These are phyloP conservation scores for Tricladium varicosporioides DNA, from an alignment of 2,329 filamentous ascomycete genomes.

Conservation along the genomic window DNA sequence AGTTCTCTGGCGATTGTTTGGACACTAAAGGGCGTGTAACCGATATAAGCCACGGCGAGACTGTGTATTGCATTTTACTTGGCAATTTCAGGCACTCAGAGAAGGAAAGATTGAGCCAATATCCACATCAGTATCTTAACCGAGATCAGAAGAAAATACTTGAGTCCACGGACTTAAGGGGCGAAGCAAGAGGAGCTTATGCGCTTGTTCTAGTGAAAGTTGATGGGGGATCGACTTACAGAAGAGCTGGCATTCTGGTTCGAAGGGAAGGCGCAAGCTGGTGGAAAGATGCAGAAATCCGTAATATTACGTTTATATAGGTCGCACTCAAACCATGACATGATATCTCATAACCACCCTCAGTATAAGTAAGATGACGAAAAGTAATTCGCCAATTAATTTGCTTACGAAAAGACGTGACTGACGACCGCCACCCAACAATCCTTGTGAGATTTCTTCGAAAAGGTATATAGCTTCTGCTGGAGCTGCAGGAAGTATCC, in stretches of 20 bases:
- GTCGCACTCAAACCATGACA: no score
- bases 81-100: not conserved
- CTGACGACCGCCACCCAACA: no score
- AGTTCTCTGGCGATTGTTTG: not conserved
- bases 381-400: no score
- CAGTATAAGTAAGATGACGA: no score
- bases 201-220: not conserved
- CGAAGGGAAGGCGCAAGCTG: not conserved
- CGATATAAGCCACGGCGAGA: not conserved
- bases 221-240: not conserved
- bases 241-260: not conserved
- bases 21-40: not conserved
- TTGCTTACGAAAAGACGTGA: no score
- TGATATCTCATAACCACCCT: no score
- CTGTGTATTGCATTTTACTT: conserved; percentile 1
- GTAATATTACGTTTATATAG: not conserved
- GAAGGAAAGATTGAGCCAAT: not conserved
- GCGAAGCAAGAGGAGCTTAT: not conserved
- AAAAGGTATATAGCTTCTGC: no score
- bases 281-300: not conserved
- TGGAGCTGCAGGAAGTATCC: no score
- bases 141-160: not conserved
- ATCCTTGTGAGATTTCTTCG: no score
- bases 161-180: not conserved
- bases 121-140: conserved; percentile 1